phyloP scores from a whole-genome alignment of 495 filamentous ascomycete genomes.

The Neurospora tetrasperma region DNA sequence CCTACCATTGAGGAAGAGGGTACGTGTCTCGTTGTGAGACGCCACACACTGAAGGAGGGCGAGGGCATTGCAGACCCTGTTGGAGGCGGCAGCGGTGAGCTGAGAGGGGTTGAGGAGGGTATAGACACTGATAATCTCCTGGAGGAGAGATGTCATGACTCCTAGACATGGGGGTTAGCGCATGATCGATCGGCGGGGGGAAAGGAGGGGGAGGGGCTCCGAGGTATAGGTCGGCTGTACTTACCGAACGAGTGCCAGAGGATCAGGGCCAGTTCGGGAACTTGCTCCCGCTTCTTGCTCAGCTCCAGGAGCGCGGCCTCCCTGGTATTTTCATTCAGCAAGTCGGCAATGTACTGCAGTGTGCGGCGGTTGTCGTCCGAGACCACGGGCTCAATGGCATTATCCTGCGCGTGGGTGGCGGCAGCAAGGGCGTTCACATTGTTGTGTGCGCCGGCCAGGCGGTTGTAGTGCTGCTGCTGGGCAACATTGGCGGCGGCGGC shows the following conservation, averaged over 20 bases:
- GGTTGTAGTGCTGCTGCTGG: constrained; percentile 69
- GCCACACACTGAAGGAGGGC: constrained; percentile 96
- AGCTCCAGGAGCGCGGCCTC: constrained; percentile 91
- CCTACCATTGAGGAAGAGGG: constrained; percentile 82
- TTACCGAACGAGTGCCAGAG: constrained; percentile 98
- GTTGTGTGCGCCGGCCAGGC: constrained; percentile 56
- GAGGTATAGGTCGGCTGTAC: constrained; percentile 13
- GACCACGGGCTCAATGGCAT: constrained; percentile 39
- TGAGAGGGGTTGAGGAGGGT: constrained; percentile 92
- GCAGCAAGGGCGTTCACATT: constrained; percentile 32
- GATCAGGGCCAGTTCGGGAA: constrained; percentile 90
- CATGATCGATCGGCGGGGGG: constrained; percentile 2
- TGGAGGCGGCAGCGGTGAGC: constrained; percentile 90
- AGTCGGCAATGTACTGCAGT: constrained; percentile 84
- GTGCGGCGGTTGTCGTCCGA: constrained; percentile 90
- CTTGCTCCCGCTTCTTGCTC: constrained; percentile 98
- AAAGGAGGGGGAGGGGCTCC: not conserved
- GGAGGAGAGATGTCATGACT: constrained; percentile 94
- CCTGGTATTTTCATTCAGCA: constrained; percentile 75
- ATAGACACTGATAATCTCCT: constrained; percentile 99
- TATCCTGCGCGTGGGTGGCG: constrained; percentile 49
- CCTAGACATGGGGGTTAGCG: constrained; percentile 40
- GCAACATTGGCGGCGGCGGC: constrained; percentile 57
- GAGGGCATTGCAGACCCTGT: constrained; percentile 95
- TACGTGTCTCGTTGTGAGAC: constrained; percentile 92